Percentiles rank a stretch among this genome's conserved stretches.
Evolutionary conservation across 495 filamentous ascomycete genomes (phyloP).

Genomic region (Elaphomyces granulatus): DNA sequence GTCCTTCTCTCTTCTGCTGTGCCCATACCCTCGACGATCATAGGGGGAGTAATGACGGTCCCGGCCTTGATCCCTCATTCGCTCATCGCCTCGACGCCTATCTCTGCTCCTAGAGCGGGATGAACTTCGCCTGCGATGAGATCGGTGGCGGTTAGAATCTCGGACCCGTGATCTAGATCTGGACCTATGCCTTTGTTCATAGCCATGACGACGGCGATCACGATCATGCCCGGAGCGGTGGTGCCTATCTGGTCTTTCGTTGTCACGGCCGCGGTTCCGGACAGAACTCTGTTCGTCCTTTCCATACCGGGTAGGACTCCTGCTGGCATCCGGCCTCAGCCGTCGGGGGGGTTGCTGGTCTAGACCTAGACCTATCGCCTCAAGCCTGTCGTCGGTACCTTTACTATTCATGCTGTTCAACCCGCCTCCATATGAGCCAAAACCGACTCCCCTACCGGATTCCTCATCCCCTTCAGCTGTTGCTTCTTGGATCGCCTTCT

Average conservation of each 20-base stretch:
- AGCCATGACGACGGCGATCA: constrained; percentile 18
- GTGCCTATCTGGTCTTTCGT: constrained; percentile 24
- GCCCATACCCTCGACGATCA: not conserved
- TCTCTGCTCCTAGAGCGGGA: constrained; percentile 24
- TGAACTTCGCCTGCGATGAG: constrained; percentile 13
- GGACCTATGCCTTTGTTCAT: constrained; percentile 21
- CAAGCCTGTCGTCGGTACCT: constrained; percentile 12
- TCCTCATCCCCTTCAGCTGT: constrained; percentile 18
- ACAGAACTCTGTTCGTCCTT: not conserved
- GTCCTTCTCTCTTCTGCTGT: constrained; percentile 16
- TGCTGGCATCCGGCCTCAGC: constrained; percentile 16
- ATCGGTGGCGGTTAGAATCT: constrained; percentile 8
- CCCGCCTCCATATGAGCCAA: constrained; percentile 10
- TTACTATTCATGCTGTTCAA: not conserved
- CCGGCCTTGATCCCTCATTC: constrained; percentile 5
- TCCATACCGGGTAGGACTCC: not conserved
- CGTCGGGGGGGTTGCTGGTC: constrained; percentile 7
- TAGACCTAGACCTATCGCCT: constrained; percentile 11
- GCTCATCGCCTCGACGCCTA: constrained; percentile 14
- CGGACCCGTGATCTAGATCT: constrained; percentile 17
- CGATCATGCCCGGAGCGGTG: constrained; percentile 24
- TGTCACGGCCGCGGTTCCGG: constrained; percentile 17
- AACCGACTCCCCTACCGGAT: constrained; percentile 13
- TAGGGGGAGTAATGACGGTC: not conserved
- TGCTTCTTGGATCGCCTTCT: constrained; percentile 18